Evolutionary conservation across 441 rosid genomes (phyloP), one percentile per base, ranked within the genome.

Genomic region (Hura crepitans): DNA sequence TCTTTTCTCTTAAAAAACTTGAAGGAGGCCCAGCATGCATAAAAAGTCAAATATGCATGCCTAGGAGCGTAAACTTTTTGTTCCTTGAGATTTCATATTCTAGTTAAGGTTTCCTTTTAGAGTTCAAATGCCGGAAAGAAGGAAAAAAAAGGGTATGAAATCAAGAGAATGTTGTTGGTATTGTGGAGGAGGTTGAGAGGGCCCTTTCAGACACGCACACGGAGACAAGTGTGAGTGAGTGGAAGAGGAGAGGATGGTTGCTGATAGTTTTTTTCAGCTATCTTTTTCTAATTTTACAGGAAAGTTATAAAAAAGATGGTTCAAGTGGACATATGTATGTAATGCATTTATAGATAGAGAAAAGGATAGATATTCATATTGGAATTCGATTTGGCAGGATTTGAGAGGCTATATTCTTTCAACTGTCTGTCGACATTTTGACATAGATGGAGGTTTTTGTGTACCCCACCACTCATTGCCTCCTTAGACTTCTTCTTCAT

Each of bases 381-480:
- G 81, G 78, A 83, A 72, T 64, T 81, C 78, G 82, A 83, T 79
- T 74, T 69, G 87, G 75, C 74, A 82, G 66, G 85, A 82, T 79
- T 75, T 78, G 77, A 79, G 74, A 78, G 85, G 76, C 66, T 73
- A 74, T 35, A 35, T 75, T 56, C 72, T 75, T 72, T 81, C 82
- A 76, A 72, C 82, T 78, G 71, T 81, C 20, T 67, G 22, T 68
- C n/a, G 67, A 67, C 72, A 74, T 68, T 4, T 67, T 42, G 65
- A 77, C 78, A 66, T 8, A 75, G 77, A 82, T 84, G 86, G 79
- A 84, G 73, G 80, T 74, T 84, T 79, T 81, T 73, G 78, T 79
- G 77, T 75, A 75, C 84, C 85, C 84, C 88, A 80, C 88, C 85
- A 80, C 85, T 84, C 83, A 84, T 82, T 85, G 71, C 85, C 66